Conservation (phyloP, 2,329 filamentous ascomycete genomes). For the Phialocephala sp. region DNA sequence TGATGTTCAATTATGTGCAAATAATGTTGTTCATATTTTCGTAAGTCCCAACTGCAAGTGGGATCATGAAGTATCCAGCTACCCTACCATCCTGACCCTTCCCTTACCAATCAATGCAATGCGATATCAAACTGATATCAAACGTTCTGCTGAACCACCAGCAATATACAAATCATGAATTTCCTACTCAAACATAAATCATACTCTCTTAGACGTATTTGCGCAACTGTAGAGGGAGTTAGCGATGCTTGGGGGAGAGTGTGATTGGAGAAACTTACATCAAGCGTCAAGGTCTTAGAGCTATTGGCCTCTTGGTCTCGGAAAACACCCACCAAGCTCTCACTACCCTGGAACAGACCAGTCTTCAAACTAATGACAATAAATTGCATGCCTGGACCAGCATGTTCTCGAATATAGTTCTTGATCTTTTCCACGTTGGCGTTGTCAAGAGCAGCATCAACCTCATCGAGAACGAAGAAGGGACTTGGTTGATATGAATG, state of each 20-base stretch:
- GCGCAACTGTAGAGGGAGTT: conserved; percentile 32
- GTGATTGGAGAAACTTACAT: conserved; percentile 70
- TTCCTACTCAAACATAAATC: not conserved
- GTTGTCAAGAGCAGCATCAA: conserved; percentile 97
- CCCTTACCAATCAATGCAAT: conserved; percentile 10
- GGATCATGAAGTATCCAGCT: conserved; percentile 17
- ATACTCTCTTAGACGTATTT: conserved; percentile 35
- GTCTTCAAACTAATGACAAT: conserved; percentile 98
- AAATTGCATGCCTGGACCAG: conserved; percentile 97
- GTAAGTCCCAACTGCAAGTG: conserved; percentile 13
- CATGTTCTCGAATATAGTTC: conserved; percentile 93
- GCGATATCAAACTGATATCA: conserved; percentile 13
- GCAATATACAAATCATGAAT: conserved; percentile 10
- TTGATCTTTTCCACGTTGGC: conserved; percentile 96
- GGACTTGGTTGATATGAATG: conserved; percentile 95
- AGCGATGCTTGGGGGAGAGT: conserved; percentile 16
- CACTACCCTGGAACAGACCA: conserved; percentile 93
- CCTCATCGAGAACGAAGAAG: conserved; percentile 98
- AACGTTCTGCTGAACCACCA: not conserved
- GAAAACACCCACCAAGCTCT: conserved; percentile 94
- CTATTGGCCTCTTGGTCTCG: conserved; percentile 93
- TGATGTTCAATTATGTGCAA: not conserved
- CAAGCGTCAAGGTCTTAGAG: conserved; percentile 87
- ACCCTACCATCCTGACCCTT: conserved; percentile 3
- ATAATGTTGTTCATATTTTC: not conserved